phyloP scores from a whole-genome alignment of 306 rosid genomes.

The Lotus japonicus region DNA sequence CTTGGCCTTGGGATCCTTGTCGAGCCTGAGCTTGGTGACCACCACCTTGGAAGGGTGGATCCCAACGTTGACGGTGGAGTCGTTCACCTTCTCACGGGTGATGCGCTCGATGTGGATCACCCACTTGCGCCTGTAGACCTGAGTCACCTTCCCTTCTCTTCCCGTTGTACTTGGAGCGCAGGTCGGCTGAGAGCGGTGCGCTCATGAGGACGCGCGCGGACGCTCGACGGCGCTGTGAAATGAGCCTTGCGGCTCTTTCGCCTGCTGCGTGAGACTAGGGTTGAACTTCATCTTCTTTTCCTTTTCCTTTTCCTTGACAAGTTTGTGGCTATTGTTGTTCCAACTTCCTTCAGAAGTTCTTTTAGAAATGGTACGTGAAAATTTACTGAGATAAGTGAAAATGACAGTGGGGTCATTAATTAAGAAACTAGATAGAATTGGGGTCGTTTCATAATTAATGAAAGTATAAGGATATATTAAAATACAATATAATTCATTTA shows the following conservation, averaged over 20 bases:
- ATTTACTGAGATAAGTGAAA: too few relatives aligned
- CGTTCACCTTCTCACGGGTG: conserved; percentile 85
- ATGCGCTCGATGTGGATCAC: conserved; percentile 84
- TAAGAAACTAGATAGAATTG: too few relatives aligned
- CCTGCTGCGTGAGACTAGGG: conserved; percentile 69
- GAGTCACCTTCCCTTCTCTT: conserved; percentile 79
- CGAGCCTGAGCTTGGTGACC: too few relatives aligned
- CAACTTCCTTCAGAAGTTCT: too few relatives aligned
- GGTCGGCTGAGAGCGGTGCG: too few relatives aligned
- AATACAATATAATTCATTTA: too few relatives aligned
- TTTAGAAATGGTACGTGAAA: too few relatives aligned
- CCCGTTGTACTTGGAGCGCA: conserved; percentile 93
- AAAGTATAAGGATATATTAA: too few relatives aligned
- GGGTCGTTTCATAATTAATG: too few relatives aligned
- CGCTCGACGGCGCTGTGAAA: conserved; percentile 87
- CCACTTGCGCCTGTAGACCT: conserved; percentile 86
- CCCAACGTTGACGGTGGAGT: conserved; percentile 83
- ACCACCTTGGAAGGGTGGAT: conserved; percentile 70
- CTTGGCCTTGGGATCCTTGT: too few relatives aligned
- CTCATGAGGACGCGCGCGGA: conserved; percentile 76
- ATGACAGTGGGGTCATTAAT: too few relatives aligned
- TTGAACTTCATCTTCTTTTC: conserved; percentile 61
- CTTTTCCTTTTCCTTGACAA: background rate
- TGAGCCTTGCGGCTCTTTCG: conserved; percentile 92
- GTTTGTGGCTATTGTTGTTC: too few relatives aligned